Percentiles rank a stretch among this genome's conserved stretches.
These are phyloP conservation scores for Corchorus olitorius DNA, from an alignment of 345 rosid genomes.

Conservation along the genomic window DNA sequence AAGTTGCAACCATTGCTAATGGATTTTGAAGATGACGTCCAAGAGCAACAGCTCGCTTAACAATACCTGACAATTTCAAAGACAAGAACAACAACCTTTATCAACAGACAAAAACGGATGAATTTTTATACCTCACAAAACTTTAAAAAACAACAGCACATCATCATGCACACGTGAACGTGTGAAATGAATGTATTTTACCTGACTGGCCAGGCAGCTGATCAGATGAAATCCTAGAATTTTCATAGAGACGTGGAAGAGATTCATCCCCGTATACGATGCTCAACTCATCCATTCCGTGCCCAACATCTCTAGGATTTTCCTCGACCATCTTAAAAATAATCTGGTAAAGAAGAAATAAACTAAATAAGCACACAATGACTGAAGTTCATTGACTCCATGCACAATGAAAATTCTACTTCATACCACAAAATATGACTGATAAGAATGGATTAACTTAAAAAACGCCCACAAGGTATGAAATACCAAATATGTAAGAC, in stretches of 20 bases:
- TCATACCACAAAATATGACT: not conserved
- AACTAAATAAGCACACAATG: conserved; percentile 23
- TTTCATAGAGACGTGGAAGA: conserved; percentile 90
- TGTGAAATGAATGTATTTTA: conserved; percentile 21
- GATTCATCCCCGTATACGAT: conserved; percentile 95
- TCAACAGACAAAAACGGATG: not conserved
- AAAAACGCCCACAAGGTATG: not conserved
- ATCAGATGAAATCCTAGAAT: conserved; percentile 87
- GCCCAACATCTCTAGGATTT: conserved; percentile 96
- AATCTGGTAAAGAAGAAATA: conserved; percentile 51
- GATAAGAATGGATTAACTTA: not conserved
- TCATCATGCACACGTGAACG: not conserved
- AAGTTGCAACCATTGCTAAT: conserved; percentile 83
- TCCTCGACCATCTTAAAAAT: conserved; percentile 98
- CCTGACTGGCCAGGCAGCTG: conserved; percentile 87
- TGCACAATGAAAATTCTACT: not conserved
- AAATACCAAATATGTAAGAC: not conserved
- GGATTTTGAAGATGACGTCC: conserved; percentile 99
- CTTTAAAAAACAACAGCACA: not conserved
- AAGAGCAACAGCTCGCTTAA: conserved; percentile 90
- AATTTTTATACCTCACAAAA: not conserved
- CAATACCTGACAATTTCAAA: conserved; percentile 57
- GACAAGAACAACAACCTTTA: conserved; percentile 8
- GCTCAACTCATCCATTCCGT: conserved; percentile 90
- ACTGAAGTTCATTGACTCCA: not conserved